A percentile compares a stretch with the other conserved stretches of the same genome.
Conservation (phyloP, 164 flowering plant genomes). For the Brasenia schreberi region DNA sequence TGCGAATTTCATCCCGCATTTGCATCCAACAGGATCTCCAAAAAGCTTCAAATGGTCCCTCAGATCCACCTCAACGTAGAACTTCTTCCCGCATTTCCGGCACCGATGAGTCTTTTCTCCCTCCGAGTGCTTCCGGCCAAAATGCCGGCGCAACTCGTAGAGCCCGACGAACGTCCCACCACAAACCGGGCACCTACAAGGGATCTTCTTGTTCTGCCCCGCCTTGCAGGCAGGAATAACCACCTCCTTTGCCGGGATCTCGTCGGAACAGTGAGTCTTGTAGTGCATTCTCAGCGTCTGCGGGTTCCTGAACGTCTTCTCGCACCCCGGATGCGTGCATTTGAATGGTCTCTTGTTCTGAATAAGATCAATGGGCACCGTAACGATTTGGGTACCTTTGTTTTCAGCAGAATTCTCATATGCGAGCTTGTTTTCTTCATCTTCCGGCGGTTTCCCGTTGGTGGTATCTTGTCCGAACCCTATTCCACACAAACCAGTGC, state of each 20-base stretch:
- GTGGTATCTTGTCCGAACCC: not conserved
- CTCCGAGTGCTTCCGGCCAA: conserved; percentile 8
- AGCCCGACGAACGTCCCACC: conserved; percentile 6
- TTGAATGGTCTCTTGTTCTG: conserved; percentile 5
- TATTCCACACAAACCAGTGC: not conserved
- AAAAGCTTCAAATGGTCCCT: conserved; percentile 5
- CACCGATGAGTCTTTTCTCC: conserved; percentile 6
- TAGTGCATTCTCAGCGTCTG: conserved; percentile 6
- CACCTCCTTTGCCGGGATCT: not conserved
- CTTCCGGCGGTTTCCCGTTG: not conserved
- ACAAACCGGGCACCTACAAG: conserved; percentile 6
- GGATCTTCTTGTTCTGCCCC: conserved; percentile 4
- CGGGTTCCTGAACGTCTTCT: conserved; percentile 5
- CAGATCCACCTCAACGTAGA: conserved; percentile 6
- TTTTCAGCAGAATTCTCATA: not conserved
- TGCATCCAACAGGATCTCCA: conserved; percentile 5
- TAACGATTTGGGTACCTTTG: not conserved
- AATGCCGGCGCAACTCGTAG: conserved; percentile 7
- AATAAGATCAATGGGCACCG: conserved; percentile 2
- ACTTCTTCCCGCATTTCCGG: conserved; percentile 6
- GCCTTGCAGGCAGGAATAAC: conserved; percentile 1
- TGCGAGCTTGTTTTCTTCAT: not conserved
- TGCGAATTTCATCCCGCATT: conserved; percentile 8
- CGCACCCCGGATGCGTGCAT: conserved; percentile 4
- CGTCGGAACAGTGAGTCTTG: conserved; percentile 1